These are phyloP conservation scores for Sarcodon aspratus DNA, from an alignment of 768 basidiomycete species.

Conservation along the genomic window DNA sequence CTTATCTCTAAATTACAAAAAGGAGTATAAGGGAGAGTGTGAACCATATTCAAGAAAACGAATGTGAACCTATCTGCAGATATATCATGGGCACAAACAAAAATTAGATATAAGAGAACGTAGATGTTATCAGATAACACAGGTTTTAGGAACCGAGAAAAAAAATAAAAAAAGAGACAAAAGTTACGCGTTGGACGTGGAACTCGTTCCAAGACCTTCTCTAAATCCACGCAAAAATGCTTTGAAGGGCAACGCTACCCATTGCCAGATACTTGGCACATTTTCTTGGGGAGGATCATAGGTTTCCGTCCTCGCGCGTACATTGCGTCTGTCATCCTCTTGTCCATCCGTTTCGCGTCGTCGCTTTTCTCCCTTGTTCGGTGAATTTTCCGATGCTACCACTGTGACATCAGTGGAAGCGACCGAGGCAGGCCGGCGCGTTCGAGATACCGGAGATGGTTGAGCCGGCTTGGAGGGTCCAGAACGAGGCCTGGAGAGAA, in stretches of 20 bases:
- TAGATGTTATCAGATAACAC: too few relatives aligned
- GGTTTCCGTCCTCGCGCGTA: conserved; percentile 39
- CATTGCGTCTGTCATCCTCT: conserved; percentile 26
- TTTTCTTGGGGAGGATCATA: conserved; percentile 34
- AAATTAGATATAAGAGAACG: too few relatives aligned
- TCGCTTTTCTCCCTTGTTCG: conserved; percentile 32
- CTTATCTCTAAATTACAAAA: too few relatives aligned
- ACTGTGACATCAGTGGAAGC: conserved; percentile 27
- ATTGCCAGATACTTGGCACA: conserved; percentile 36
- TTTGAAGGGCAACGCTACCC: conserved; percentile 52
- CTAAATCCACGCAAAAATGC: conserved; percentile 60
- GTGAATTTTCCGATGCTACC: conserved; percentile 14
- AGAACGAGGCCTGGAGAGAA: not conserved
- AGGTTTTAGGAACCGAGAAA: too few relatives aligned
- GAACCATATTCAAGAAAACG: too few relatives aligned
- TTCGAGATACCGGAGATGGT: not conserved
- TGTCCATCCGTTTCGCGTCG: conserved; percentile 28
- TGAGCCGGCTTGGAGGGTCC: not conserved
- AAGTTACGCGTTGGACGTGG: too few relatives aligned
- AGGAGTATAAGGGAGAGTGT: too few relatives aligned
- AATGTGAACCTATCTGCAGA: too few relatives aligned
- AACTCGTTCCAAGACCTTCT: conserved; percentile 20
- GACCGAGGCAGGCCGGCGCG: conserved; percentile 10
- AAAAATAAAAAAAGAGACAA: too few relatives aligned
- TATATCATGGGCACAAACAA: too few relatives aligned